Base-by-base conservation (phyloP, 1,284 basidiomycete species). In the Coriolopsis trogii region DNA sequence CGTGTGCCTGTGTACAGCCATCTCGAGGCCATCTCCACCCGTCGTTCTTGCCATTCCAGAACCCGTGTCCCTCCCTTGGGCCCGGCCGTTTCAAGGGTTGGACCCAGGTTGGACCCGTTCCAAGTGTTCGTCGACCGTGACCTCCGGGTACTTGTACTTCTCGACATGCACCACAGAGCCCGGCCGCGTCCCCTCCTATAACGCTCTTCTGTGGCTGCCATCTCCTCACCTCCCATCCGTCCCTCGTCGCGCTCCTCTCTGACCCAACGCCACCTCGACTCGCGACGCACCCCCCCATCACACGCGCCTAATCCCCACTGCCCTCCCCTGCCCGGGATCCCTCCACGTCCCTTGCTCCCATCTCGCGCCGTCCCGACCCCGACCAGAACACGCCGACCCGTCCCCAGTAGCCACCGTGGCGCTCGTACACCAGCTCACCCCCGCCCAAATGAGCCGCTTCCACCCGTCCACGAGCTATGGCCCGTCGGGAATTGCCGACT, bases 381-480 rank as follows among this genome's bases (percentile, higher is more conserved):
- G n/a, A n/a, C n/a, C n/a, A n/a, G n/a, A n/a, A n/a, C n/a, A n/a
- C n/a, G n/a, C n/a, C n/a, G n/a, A n/a, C n/a, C n/a, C n/a, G n/a
- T n/a, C n/a, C n/a, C n/a, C n/a, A n/a, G n/a, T n/a, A n/a, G 29
- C 33, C 49, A 51, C 16, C 53, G 29, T 49, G 47, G 34, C 53
- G 39, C 48, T 40, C 53, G 31, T 49, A 16, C 37, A 28, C 41
- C 36, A 25, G 18, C 33, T 29, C n/a, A 28, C 47, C 40, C 39
- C 53, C 47, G 47, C 44, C 24, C 41, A 49, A 34, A 68, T 68
- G 66, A 63, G 62, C 49, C 60, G 59, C 53, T 63, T 59, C 52
- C 56, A 52, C 41, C 53, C 60, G 23, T 39, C 45, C 41, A 34
- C 54, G 9, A 62, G 59, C 46, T 59, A 55, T 39, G 24, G 46